Percentiles rank a stretch among this genome's conserved stretches.
These are phyloP conservation scores for Suillus weaverae DNA, from an alignment of 768 basidiomycete genomes.

Conservation along the genomic window DNA sequence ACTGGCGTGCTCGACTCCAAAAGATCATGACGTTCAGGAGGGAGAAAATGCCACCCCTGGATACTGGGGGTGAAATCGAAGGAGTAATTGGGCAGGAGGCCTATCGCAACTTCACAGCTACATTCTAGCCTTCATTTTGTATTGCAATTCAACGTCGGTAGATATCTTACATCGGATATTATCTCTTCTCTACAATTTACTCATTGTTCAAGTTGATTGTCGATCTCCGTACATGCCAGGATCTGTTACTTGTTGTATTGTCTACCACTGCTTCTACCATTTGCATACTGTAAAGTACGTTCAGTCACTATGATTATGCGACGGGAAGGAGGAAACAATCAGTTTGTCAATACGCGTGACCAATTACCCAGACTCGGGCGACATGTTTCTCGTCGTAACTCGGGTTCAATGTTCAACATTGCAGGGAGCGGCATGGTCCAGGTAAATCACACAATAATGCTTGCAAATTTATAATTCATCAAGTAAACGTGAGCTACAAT, in stretches of 20 bases:
- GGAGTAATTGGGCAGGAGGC: slow-evolving; percentile 54
- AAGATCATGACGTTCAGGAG: slow-evolving; percentile 68
- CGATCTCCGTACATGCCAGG: neutral
- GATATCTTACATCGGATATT: neutral
- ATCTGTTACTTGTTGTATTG: neutral
- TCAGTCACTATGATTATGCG: neutral
- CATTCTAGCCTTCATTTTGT: slow-evolving; percentile 35
- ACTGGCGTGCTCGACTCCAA: slow-evolving; percentile 82
- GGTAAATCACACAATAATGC: neutral
- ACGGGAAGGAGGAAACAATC: neutral
- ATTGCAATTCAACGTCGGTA: neutral
- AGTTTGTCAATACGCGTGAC: neutral
- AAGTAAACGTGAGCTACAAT: slow-evolving; percentile 4
- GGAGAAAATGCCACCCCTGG: slow-evolving; percentile 20
- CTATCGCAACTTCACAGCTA: slow-evolving; percentile 59
- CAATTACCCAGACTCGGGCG: neutral
- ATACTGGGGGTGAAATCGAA: slow-evolving; percentile 28
- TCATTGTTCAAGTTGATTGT: neutral
- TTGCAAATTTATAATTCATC: neutral
- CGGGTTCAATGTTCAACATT: neutral
- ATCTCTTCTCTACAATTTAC: neutral
- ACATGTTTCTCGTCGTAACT: neutral
- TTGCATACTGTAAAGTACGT: neutral
- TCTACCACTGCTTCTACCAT: neutral
- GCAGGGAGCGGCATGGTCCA: neutral